Evolutionary conservation across 1,284 basidiomycete species (phyloP).

Genomic region (Ustilago curta): DNA sequence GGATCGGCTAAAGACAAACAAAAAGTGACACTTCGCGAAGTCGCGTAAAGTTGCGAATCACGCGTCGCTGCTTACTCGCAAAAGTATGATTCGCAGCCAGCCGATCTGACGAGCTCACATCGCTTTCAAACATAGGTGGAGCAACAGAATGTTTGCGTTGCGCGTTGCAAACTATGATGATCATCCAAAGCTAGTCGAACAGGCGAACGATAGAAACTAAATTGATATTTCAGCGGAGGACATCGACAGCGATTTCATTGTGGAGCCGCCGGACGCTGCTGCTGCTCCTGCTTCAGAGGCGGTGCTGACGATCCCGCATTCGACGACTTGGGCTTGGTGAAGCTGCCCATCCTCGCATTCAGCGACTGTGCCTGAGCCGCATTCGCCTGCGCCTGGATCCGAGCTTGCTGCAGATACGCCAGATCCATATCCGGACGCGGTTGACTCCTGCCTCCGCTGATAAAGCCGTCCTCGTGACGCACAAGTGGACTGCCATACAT

Average conservation of each 20-base stretch:
- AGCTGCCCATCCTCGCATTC: slow-evolving; percentile 48
- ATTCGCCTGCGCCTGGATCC: slow-evolving; percentile 47
- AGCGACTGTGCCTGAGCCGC: slow-evolving; percentile 42
- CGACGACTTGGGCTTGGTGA: slow-evolving; percentile 39
- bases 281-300: slow-evolving; percentile 10
- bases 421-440: slow-evolving; percentile 55
- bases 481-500: slow-evolving; percentile 63
- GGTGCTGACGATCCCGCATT: slow-evolving; percentile 11
- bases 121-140: not conserved
- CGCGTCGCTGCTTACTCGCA: slow-evolving; percentile 20
- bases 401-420: slow-evolving; percentile 50
- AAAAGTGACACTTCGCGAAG: slow-evolving; percentile 37
- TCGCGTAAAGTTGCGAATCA: slow-evolving; percentile 46
- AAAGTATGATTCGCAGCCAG: not conserved
- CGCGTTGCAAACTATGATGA: no score
- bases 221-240: no score
- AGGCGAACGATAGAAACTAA: no score
- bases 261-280: slow-evolving; percentile 3
- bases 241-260: no score
- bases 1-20: slow-evolving; percentile 5
- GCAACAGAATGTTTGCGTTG: no score
- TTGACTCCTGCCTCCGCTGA: slow-evolving; percentile 53
- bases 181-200: no score
- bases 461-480: slow-evolving; percentile 52
- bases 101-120: not conserved